phyloP scores from a whole-genome alignment of 2,329 filamentous ascomycete genomes.

The Cordyceps militaris region DNA sequence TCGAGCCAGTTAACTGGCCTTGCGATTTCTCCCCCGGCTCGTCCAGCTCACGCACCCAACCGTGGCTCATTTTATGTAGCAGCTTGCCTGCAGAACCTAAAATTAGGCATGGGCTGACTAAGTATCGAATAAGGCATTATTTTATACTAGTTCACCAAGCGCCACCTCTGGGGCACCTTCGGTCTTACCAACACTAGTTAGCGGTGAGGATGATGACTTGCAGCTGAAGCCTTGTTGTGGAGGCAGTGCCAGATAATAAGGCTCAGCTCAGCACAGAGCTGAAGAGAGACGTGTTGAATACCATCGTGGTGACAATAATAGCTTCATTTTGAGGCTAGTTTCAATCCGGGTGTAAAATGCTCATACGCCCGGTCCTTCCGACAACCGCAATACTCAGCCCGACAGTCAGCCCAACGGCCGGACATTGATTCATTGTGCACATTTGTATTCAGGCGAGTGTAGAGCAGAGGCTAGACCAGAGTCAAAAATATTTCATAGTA shows the following conservation, averaged over 20 bases:
- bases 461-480: neutral
- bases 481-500: neutral
- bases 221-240: slow-evolving; percentile 1
- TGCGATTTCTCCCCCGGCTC: too few relatives aligned
- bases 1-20: too few relatives aligned
- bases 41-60: too few relatives aligned
- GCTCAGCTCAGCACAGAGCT: neutral
- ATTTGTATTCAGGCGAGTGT: neutral
- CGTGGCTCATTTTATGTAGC: too few relatives aligned
- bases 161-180: neutral
- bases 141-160: neutral
- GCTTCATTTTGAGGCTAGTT: neutral
- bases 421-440: neutral
- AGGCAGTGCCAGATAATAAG: neutral
- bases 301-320: neutral
- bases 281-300: neutral
- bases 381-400: neutral
- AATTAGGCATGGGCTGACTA: neutral
- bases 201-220: neutral
- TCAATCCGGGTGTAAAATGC: neutral
- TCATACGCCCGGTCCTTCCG: neutral
- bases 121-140: neutral
- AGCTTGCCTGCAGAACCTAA: neutral
- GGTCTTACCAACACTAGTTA: neutral
- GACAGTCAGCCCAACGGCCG: neutral